Base-by-base conservation (phyloP, 768 basidiomycete species). In the Leccinum truebloodii region DNA sequence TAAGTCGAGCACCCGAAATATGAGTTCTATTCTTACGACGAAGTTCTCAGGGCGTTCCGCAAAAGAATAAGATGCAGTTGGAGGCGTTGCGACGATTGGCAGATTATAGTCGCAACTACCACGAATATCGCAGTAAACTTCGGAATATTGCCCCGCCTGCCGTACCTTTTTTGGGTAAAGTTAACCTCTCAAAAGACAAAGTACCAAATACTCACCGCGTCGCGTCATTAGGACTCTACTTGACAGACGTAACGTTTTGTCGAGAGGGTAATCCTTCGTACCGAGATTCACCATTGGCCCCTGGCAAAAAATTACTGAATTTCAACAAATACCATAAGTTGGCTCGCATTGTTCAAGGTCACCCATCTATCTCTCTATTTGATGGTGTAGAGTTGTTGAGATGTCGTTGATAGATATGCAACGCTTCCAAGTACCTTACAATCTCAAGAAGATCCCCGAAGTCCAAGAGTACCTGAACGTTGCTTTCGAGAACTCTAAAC, bases 271-370 rank as follows among this genome's bases (percentile, higher is more conserved):
- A 98, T 72, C 89, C 92, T 16, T 89, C 91, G 14, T 80, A 89
- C 66, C 84, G 96, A 64, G 83, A 86, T 16, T 92, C 95, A 6
- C 91, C 94, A 0, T 73, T 85, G 59, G 86, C 86, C 57, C 80
- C 89, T 1, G 83, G 83, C 60, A 88, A 92, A 75, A 90, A 87
- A 67, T 77, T 99, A 41, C 81, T 98, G 71, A 99, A 99, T 75
- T 95, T 97, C 70, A 96, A 95, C 75, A 96, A 97, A 74, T 98
- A 97, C 68, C 90, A 91, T 69, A 96, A 93, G 71, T 81, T 95
- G 60, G 89, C 89, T 35, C 81, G 87, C 68, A 94, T 96, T 65
- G 83, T 94, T 49, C 87, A 91, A 79, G 91, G 91, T 85, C 65
- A 68, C 75, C 55, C 1, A 35, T 44, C n/a, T 30, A 7, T 9